Conservation (phyloP, 2,329 filamentous ascomycete genomes). For the Aspergillus sp. region DNA sequence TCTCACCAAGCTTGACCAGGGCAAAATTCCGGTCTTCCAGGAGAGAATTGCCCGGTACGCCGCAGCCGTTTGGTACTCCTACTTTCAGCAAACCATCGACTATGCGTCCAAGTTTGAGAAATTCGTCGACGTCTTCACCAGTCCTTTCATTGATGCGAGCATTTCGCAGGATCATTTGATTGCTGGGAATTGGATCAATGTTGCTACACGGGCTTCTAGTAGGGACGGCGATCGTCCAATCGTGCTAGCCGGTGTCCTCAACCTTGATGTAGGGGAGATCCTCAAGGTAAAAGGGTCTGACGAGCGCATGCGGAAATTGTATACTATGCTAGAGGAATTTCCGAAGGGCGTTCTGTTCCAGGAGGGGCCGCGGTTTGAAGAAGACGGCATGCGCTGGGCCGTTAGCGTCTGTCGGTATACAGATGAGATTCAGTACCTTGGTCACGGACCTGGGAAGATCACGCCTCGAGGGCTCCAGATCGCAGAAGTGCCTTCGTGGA, state of each 20-base stretch:
- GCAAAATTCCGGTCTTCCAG: neutral
- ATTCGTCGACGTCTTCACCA: neutral
- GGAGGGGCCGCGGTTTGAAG: neutral
- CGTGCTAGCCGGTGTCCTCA: neutral
- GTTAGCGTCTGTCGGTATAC: neutral
- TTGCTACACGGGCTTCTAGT: neutral
- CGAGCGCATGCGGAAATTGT: neutral
- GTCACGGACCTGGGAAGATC: neutral
- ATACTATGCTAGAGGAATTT: neutral
- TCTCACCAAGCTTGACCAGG: neutral
- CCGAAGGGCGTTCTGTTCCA: neutral
- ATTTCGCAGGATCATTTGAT: neutral
- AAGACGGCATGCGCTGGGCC: neutral
- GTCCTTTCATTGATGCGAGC: neutral
- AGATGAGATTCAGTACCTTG: neutral
- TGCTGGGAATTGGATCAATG: neutral
- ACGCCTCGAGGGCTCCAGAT: neutral
- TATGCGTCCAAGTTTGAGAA: neutral
- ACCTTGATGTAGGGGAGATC: neutral
- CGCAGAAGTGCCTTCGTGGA: neutral
- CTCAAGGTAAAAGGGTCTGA: neutral
- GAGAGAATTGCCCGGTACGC: neutral
- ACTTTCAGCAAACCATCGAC: neutral
- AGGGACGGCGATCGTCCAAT: neutral
- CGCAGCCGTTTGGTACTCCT: neutral